phyloP scores from a whole-genome alignment of 2,329 filamentous ascomycete genomes.

The Cladosporium sp. region DNA sequence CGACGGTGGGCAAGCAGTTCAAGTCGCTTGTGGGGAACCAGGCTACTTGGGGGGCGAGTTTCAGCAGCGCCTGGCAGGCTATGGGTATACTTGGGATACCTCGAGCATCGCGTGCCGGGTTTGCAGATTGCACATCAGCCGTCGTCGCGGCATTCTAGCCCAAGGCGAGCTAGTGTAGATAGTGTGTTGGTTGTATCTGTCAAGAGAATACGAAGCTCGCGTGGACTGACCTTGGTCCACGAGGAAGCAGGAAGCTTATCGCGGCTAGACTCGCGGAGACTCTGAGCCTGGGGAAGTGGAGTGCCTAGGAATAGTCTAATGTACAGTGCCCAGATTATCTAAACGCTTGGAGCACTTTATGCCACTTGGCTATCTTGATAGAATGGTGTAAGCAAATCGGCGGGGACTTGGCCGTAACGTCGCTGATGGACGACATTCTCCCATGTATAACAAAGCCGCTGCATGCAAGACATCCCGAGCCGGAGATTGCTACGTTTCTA shows the following conservation, averaged over 20 bases:
- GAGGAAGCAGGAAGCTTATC: background rate
- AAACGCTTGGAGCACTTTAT: background rate
- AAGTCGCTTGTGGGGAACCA: conserved; percentile 39
- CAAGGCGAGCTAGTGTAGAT: background rate
- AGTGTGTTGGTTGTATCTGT: conserved; percentile 1
- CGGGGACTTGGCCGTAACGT: background rate
- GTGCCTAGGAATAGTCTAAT: background rate
- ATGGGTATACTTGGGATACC: conserved; percentile 23
- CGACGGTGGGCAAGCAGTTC: conserved; percentile 39
- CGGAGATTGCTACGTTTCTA: conserved; percentile 1
- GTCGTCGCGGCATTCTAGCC: conserved; percentile 17
- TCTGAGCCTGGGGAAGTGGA: background rate
- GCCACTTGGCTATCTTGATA: background rate
- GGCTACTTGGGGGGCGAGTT: conserved; percentile 36
- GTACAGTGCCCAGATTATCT: background rate
- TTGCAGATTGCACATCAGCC: conserved; percentile 25
- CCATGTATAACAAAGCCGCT: background rate
- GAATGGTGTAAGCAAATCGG: background rate
- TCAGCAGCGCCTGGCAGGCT: conserved; percentile 25
- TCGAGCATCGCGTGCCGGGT: conserved; percentile 13
- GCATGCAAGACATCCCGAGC: background rate
- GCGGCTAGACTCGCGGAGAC: background rate
- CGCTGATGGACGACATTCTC: background rate
- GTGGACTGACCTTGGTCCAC: background rate
- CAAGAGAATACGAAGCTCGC: background rate